A percentile compares a stretch with the other conserved stretches of the same genome.
These are phyloP conservation scores for Lavandula angustifolia DNA, from an alignment of 257 asterid species.

Conservation along the genomic window DNA sequence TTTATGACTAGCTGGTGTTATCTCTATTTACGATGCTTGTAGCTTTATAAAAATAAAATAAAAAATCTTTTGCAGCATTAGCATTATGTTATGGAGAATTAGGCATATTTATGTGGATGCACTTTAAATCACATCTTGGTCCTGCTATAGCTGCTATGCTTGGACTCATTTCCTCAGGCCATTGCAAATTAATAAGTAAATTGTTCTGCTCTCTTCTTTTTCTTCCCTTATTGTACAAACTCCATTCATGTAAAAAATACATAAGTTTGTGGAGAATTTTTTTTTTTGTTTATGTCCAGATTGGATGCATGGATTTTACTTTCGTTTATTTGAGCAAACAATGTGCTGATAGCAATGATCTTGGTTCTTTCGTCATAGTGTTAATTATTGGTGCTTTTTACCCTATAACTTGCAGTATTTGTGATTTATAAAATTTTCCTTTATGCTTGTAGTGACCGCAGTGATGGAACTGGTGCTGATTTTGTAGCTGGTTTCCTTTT, in stretches of 20 bases:
- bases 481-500: conserved; percentile 81
- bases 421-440: conserved; percentile 22
- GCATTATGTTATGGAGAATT: conserved; percentile 21
- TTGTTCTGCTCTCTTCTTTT: conserved; percentile 11
- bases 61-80: no score
- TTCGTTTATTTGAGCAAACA: conserved; percentile 17
- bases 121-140: conserved; percentile 6
- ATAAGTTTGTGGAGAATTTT: background rate
- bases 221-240: background rate
- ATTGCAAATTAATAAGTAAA: no score
- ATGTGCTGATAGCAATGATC: background rate
- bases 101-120: conserved; percentile 19
- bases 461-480: conserved; percentile 68
- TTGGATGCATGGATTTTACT: background rate
- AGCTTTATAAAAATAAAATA: background rate
- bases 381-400: background rate
- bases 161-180: background rate
- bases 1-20: conserved; percentile 19
- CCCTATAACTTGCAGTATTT: conserved; percentile 1
- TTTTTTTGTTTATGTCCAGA: background rate
- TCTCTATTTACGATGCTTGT: conserved; percentile 18
- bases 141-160: conserved; percentile 11
- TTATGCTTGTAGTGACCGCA: conserved; percentile 51
- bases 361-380: conserved; percentile 12
- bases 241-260: background rate